Percentiles rank a stretch among this genome's conserved stretches.
phyloP scores from a whole-genome alignment of 164 flowering plant genomes.

The Taxillus chinensis region DNA sequence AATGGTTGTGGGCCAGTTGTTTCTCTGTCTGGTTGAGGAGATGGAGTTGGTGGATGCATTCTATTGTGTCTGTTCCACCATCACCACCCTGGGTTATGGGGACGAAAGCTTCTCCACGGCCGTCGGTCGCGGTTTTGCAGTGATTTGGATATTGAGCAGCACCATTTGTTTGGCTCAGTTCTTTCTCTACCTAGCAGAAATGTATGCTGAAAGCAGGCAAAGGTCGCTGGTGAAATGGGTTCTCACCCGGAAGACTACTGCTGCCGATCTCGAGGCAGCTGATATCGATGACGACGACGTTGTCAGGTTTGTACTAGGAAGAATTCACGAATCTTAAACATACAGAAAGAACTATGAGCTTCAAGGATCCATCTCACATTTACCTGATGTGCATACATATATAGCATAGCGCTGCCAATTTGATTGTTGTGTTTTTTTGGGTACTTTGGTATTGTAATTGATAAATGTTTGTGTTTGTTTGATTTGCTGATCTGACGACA shows the following conservation, averaged over 20 bases:
- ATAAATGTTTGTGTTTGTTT: too few species aligned
- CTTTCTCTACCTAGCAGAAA: conserved; percentile 62
- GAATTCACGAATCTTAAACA: too few species aligned
- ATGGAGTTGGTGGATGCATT: conserved; percentile 49
- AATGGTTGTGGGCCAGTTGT: conserved; percentile 37
- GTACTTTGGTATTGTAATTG: too few species aligned
- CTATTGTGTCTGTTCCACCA: conserved; percentile 80
- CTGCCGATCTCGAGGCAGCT: conserved; percentile 66
- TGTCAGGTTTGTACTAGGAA: conserved; percentile 33
- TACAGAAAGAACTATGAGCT: too few species aligned
- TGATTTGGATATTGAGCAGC: conserved; percentile 67
- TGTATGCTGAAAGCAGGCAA: conserved; percentile 43
- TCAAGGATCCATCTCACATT: not conserved
- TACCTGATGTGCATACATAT: too few species aligned
- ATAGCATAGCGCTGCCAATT: too few species aligned
- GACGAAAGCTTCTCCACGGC: conserved; percentile 72
- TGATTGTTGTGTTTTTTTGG: too few species aligned
- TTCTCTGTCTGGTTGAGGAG: conserved; percentile 39
- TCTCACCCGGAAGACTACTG: conserved; percentile 37
- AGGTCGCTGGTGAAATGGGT: conserved; percentile 48
- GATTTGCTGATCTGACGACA: conserved; percentile 13
- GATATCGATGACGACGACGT: conserved; percentile 63
- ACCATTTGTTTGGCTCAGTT: conserved; percentile 68
- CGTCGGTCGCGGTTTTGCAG: conserved; percentile 68
- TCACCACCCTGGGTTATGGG: conserved; percentile 84